Evolutionary conservation across 75 land plant species (phyloP).

Genomic region (Isoetes taiwanensis): DNA sequence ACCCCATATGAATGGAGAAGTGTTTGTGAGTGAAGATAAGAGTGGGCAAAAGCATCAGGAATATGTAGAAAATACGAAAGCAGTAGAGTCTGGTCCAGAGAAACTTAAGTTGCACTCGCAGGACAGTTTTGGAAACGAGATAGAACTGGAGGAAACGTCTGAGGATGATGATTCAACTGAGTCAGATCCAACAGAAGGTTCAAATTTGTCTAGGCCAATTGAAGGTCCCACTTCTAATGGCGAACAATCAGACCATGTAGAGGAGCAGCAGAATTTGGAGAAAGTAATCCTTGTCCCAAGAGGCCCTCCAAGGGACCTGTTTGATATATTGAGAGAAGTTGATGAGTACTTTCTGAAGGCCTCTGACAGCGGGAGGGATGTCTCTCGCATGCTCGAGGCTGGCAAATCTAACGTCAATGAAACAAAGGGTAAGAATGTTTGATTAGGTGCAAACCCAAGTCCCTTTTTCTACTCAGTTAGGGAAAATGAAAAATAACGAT

Average conservation of each 20-base stretch:
- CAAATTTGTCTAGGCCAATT: conserved; percentile 12
- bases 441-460: neutral
- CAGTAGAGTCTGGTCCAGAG: neutral
- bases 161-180: conserved; percentile 13
- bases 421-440: no score
- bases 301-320: conserved; percentile 33
- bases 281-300: conserved; percentile 22
- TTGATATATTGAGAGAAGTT: conserved; percentile 43
- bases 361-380: conserved; percentile 38
- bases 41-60: conserved; percentile 9
- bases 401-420: no score
- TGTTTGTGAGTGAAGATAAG: neutral
- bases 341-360: conserved; percentile 46
- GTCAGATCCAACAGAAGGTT: conserved; percentile 16
- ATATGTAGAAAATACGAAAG: neutral
- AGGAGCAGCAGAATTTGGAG: conserved; percentile 12
- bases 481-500: neutral
- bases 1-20: conserved; percentile 3
- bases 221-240: conserved; percentile 6
- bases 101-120: no score
- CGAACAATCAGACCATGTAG: conserved; percentile 13
- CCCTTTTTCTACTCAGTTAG: neutral
- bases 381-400: conserved; percentile 47
- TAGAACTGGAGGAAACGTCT: neutral
- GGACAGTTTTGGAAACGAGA: no score